Percentiles rank a stretch among this genome's conserved stretches.
These are phyloP conservation scores for Ceratocystis alfenasii DNA, from an alignment of 2,329 filamentous ascomycete species.

Conservation along the genomic window DNA sequence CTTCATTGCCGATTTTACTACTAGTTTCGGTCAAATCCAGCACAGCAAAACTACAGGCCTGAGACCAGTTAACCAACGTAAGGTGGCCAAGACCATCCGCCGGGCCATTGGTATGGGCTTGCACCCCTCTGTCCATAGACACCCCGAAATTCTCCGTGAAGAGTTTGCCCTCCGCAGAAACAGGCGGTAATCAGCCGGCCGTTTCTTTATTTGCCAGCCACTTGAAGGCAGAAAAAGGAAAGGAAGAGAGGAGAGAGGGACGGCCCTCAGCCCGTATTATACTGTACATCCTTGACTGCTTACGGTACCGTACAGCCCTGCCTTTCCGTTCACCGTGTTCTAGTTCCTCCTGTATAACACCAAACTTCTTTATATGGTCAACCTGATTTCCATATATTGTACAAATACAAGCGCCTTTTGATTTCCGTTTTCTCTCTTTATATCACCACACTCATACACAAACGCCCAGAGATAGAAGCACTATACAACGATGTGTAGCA, in stretches of 20 bases:
- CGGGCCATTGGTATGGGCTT: constrained; percentile 79
- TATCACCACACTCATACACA: background rate
- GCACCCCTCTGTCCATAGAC: constrained; percentile 80
- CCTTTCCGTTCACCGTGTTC: background rate
- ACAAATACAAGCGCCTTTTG: constrained; percentile 29
- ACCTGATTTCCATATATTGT: constrained; percentile 22
- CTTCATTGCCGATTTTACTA: constrained; percentile 81
- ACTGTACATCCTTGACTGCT: background rate
- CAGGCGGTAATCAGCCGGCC: constrained; percentile 7
- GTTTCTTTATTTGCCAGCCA: background rate
- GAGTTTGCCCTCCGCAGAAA: constrained; percentile 25
- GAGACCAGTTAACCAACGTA: constrained; percentile 79
- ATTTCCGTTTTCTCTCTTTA: constrained; percentile 11
- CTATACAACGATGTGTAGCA: background rate
- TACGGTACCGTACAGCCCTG: background rate
- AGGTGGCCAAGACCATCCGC: constrained; percentile 83
- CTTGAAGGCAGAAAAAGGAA: too few species aligned
- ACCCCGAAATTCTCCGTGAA: constrained; percentile 63
- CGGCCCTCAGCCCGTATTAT: background rate
- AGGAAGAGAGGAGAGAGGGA: background rate
- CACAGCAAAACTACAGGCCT: constrained; percentile 65
- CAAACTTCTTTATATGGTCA: constrained; percentile 16
- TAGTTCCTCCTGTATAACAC: background rate
- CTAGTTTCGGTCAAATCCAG: constrained; percentile 72
- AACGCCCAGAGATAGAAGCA: background rate